Evolutionary conservation across 306 rosid genomes (phyloP).

Genomic region (Pachyrhizus erosus): DNA sequence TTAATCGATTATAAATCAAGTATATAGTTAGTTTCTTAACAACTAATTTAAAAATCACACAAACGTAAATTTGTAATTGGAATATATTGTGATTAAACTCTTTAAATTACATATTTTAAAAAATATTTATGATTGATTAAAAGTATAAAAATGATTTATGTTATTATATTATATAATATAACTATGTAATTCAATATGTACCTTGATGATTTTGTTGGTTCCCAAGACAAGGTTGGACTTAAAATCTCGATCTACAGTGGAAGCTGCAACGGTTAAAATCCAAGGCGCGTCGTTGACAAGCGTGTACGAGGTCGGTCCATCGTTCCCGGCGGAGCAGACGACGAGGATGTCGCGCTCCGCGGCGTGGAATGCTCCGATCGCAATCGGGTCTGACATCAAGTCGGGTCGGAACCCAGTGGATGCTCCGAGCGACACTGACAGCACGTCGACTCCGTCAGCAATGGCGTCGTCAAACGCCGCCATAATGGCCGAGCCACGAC

Average conservation of each 20-base stretch:
- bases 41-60: too few species aligned
- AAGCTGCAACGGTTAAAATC: conserved; percentile 85
- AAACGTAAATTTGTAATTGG: too few species aligned
- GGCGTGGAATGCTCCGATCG: conserved; percentile 90
- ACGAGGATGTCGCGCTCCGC: conserved; percentile 70
- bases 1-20: too few species aligned
- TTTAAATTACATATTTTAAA: too few species aligned
- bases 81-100: too few species aligned
- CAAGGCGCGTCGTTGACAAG: conserved; percentile 75
- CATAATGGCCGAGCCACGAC: conserved; percentile 66
- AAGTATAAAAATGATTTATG: too few species aligned
- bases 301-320: conserved; percentile 49
- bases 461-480: conserved; percentile 86
- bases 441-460: conserved; percentile 73
- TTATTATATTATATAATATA: too few species aligned
- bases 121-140: too few species aligned
- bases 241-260: conserved; percentile 79
- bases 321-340: conserved; percentile 81
- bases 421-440: conserved; percentile 77
- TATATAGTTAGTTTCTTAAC: too few species aligned
- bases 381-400: conserved; percentile 54
- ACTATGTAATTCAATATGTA: not conserved
- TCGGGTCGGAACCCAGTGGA: not conserved
- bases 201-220: conserved; percentile 56
- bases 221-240: conserved; percentile 66